These are phyloP conservation scores for Thielaviopsis punctulata DNA, from an alignment of 2,329 filamentous ascomycete species.

Conservation along the genomic window DNA sequence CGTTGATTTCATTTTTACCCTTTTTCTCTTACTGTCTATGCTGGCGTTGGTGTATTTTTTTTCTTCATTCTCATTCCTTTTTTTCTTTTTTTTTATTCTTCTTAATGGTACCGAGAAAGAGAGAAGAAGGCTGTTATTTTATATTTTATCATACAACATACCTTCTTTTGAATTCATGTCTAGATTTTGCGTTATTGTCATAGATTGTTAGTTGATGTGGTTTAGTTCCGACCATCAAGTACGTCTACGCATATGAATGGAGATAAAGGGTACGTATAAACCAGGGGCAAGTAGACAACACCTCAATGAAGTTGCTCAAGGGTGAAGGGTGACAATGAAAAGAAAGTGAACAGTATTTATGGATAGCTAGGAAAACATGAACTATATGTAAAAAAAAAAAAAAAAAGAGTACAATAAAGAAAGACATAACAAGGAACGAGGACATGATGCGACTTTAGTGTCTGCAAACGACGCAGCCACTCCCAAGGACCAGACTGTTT, in stretches of 20 bases:
- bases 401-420: too few species aligned
- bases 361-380: not conserved
- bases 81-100: constrained; percentile 8
- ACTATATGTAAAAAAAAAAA: too few species aligned
- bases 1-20: constrained; percentile 11
- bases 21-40: constrained; percentile 8
- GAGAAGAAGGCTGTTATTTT: constrained; percentile 20
- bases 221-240: not conserved
- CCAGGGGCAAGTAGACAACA: not conserved
- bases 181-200: not conserved
- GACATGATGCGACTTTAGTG: not conserved
- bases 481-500: not conserved
- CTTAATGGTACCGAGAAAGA: constrained; percentile 4
- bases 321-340: not conserved
- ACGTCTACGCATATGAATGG: not conserved
- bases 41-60: constrained; percentile 12
- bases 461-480: not conserved
- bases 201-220: not conserved
- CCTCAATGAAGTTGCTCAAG: not conserved
- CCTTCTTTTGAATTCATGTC: not conserved
- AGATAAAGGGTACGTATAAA: not conserved
- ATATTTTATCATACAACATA: constrained; percentile 20
- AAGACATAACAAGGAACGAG: not conserved
- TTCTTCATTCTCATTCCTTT: constrained; percentile 13
- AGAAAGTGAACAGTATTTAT: not conserved